Evolutionary conservation across 805 yeast genomes (phyloP).

Genomic region (Candida palmyrensis): DNA sequence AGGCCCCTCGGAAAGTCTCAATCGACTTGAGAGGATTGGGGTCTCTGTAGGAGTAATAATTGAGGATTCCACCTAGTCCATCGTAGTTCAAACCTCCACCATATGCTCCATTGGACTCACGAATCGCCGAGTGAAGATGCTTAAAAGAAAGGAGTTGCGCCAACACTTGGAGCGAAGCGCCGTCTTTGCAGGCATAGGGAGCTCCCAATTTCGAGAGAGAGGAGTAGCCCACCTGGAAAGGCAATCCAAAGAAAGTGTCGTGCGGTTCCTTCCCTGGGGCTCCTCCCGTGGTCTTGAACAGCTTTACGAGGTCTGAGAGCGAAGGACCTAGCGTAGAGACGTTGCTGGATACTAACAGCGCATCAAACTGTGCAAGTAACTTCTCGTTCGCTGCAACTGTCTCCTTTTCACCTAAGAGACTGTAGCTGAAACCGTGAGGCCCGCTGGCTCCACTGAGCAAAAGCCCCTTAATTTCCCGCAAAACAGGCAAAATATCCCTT

Average conservation of each 20-base stretch:
- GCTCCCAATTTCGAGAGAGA: slow-evolving; percentile 66
- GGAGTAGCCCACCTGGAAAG: slow-evolving; percentile 85
- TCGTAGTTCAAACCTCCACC: slow-evolving; percentile 92
- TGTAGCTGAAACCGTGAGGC: slow-evolving; percentile 41
- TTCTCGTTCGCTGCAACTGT: slow-evolving; percentile 31
- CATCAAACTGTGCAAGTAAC: slow-evolving; percentile 29
- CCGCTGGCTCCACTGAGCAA: slow-evolving; percentile 30
- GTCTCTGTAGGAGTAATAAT: slow-evolving; percentile 89
- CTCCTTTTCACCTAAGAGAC: slow-evolving; percentile 54
- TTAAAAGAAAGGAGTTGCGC: slow-evolving; percentile 78
- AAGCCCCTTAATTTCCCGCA: slow-evolving; percentile 45
- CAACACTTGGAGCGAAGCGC: slow-evolving; percentile 80
- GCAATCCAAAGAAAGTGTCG: slow-evolving; percentile 57
- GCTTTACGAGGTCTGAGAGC: slow-evolving; percentile 11
- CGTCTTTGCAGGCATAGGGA: slow-evolving; percentile 62
- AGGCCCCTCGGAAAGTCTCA: slow-evolving; percentile 50
- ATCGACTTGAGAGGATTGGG: slow-evolving; percentile 78
- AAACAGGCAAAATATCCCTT: slow-evolving; percentile 57
- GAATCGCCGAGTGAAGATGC: slow-evolving; percentile 78
- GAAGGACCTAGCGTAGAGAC: slow-evolving; percentile 7
- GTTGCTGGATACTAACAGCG: slow-evolving; percentile 3
- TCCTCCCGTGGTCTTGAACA: slow-evolving; percentile 12
- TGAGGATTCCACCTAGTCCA: slow-evolving; percentile 73
- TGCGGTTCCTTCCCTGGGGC: slow-evolving; percentile 6
- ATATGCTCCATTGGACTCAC: slow-evolving; percentile 97